Evolutionary conservation across 345 rosid genomes (phyloP).

Genomic region (Rhodamnia argentea): DNA sequence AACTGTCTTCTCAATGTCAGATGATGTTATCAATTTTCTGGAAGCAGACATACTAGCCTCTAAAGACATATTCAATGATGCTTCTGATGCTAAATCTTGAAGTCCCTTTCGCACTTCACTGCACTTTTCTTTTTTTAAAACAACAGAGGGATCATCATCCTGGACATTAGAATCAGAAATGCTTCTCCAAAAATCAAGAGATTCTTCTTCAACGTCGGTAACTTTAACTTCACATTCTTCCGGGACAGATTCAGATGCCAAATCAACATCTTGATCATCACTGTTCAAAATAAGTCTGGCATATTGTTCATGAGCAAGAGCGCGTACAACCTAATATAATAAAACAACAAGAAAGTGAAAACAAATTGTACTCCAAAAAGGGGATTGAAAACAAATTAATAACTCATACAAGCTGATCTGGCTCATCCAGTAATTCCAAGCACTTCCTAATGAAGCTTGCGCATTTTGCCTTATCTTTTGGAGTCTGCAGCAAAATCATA

Average conservation of each 20-base stretch:
- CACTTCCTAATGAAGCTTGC: constrained; percentile 71
- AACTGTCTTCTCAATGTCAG: constrained; percentile 10
- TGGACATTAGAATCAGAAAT: constrained; percentile 21
- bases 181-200: constrained; percentile 26
- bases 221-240: constrained; percentile 45
- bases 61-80: constrained; percentile 25
- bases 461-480: constrained; percentile 62
- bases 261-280: constrained; percentile 53
- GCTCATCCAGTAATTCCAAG: constrained; percentile 74
- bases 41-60: constrained; percentile 24
- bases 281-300: constrained; percentile 79
- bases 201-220: constrained; percentile 46
- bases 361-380: not conserved
- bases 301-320: constrained; percentile 90
- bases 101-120: constrained; percentile 10
- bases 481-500: constrained; percentile 38
- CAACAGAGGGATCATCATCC: constrained; percentile 17
- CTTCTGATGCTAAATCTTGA: constrained; percentile 17
- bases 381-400: not conserved
- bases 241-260: constrained; percentile 43
- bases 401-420: constrained; percentile 66
- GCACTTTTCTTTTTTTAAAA: constrained; percentile 21
- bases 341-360: constrained; percentile 5
- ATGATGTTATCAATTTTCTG: constrained; percentile 9
- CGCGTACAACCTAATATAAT: constrained; percentile 71